phyloP scores from a whole-genome alignment of 2,329 filamentous ascomycete species.

The Venturia asperata region DNA sequence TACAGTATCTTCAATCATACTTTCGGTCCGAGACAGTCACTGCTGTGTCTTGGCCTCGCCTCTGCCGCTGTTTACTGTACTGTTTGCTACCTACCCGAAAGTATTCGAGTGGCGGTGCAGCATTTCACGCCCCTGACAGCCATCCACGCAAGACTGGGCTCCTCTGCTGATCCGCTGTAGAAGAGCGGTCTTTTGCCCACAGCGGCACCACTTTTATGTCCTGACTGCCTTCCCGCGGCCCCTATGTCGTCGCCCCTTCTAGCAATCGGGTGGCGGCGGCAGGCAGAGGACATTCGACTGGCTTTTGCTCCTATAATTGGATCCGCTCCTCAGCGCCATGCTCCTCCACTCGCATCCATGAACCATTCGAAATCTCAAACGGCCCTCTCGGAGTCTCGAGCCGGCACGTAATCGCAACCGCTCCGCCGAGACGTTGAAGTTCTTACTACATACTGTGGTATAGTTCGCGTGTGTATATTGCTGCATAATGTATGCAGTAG shows the following conservation, averaged over 20 bases:
- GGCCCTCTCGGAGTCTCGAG: not conserved
- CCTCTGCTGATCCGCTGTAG: not conserved
- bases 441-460: not conserved
- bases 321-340: not conserved
- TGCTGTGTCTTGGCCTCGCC: not conserved
- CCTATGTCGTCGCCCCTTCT: not conserved
- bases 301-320: conserved; percentile 8
- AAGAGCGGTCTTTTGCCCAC: not conserved
- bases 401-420: conserved; percentile 6
- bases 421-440: not conserved
- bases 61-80: not conserved
- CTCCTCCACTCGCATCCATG: conserved; percentile 9
- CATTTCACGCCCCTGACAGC: not conserved
- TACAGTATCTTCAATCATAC: not conserved
- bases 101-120: not conserved
- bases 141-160: not conserved
- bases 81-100: too few relatives aligned
- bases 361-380: conserved; percentile 11
- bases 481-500: not conserved
- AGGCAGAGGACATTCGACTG: not conserved
- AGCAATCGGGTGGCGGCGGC: conserved; percentile 4
- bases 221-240: not conserved
- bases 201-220: not conserved
- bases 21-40: not conserved
- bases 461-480: not conserved